A percentile compares a stretch with the other conserved stretches of the same genome.
Evolutionary conservation across 2,329 filamentous ascomycete species (phyloP).

Genomic region (Domatiomyces catenatus): DNA sequence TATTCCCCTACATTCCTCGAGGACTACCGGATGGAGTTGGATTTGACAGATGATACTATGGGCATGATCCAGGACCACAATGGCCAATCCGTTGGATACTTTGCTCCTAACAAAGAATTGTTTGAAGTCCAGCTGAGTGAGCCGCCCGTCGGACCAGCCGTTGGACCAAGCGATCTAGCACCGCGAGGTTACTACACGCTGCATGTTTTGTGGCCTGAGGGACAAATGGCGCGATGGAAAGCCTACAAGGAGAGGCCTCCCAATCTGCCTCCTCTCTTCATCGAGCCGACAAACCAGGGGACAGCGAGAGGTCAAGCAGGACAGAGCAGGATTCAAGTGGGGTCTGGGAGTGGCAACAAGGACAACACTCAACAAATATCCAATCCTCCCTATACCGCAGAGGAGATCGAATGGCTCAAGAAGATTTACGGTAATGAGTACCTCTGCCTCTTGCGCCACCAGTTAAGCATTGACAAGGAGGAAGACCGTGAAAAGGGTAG

Average conservation of each 20-base stretch:
- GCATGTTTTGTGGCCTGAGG: too few species aligned
- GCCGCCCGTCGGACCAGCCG: constrained; percentile 5
- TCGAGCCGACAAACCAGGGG: too few species aligned
- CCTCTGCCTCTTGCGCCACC: constrained; percentile 21
- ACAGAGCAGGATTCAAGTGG: too few species aligned
- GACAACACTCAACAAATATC: not conserved
- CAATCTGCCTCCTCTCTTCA: too few species aligned
- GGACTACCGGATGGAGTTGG: not conserved
- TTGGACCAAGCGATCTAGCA: constrained; percentile 2
- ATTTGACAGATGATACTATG: not conserved
- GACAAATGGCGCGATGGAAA: too few species aligned
- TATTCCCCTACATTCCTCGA: not conserved
- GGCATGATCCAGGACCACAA: not conserved
- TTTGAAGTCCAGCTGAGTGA: constrained; percentile 6
- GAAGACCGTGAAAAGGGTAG: constrained; percentile 26
- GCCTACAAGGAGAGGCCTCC: too few species aligned
- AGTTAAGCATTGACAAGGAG: constrained; percentile 24
- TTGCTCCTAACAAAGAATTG: constrained; percentile 1
- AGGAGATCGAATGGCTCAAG: constrained; percentile 25
- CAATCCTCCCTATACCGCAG: constrained; percentile 6
- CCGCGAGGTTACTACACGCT: not conserved
- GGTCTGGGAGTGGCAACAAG: too few species aligned
- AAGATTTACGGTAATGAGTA: constrained; percentile 21
- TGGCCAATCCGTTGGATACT: constrained; percentile 4
- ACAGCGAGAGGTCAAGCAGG: too few species aligned